Base-by-base conservation (phyloP, 345 rosid species). In the Lepidium aucheri region DNA sequence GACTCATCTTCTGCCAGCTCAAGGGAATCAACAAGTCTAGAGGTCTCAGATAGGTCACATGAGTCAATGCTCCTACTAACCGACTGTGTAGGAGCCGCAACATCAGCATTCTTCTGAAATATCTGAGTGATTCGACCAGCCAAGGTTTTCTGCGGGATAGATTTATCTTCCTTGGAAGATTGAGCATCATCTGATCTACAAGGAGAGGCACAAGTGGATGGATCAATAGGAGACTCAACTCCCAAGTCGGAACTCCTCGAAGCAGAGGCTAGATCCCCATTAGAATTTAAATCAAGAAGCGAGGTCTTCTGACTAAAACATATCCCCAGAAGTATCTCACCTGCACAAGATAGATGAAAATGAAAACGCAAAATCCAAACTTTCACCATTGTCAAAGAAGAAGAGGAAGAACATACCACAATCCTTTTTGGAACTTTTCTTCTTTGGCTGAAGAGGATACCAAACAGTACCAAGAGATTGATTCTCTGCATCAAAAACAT, bases 61-160 rank as follows among this genome's bases (percentile, higher is more conserved):
- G 45, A 34, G 45, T 87, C 96, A 56, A 58, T 38, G 75, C 83
- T 63, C 73, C 59, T 80, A 68, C 61, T 41, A 20, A 63, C 22
- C 8, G 78, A 51, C 38, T 7, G 45, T 4, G 50, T 13, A 50
- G 68, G 68, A 8, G 79, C 13, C 14, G 77, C 30, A 0, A 9
- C 24, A 72, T 84, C 90, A 22, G 76, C 41, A 76, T 66, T 83
- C 72, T 82, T 93, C 51, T 85, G 87, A 65, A 93, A 93, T 30
- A 93, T 85, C 66, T 93, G 97, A 68, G 89, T 93, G 68, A 93
- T 63, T 43, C 86, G 79, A 59, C 79, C 84, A 5, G 91, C 91
- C 42, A 93, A 74, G 7, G 82, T 71, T 68, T 75, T 87, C 65
- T 85, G 94, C 5, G 76, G 56, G 17, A 20, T 8, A 56, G 34